Evolutionary conservation across 352 stramenopile species (phyloP).

Genomic region (Globisporangium nodosum): DNA sequence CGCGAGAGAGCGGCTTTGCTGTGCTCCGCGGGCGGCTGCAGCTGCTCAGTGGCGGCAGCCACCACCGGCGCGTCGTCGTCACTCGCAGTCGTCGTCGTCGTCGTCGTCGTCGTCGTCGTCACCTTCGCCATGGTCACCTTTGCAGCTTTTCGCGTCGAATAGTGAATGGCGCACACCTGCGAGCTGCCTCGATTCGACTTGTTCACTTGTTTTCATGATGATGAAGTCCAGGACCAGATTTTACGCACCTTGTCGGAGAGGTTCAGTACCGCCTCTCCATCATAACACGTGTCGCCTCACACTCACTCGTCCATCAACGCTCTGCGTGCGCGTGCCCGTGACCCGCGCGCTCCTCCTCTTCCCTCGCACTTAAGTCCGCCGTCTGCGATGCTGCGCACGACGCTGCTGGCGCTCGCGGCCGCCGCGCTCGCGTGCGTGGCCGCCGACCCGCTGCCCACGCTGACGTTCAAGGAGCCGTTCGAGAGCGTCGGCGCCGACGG

Average conservation of each 20-base stretch:
- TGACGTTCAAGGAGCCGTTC: constrained; percentile 63
- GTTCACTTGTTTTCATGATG: neutral
- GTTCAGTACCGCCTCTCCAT: no score
- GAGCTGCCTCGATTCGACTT: neutral
- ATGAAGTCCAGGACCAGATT: neutral
- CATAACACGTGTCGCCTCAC: no score
- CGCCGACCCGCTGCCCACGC: constrained; percentile 8
- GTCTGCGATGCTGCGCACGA: constrained; percentile 3
- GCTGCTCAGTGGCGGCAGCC: neutral
- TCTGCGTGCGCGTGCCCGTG: no score
- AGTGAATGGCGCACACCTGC: neutral
- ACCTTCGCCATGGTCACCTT: neutral
- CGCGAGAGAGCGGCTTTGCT: constrained; percentile 10
- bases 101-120: neutral
- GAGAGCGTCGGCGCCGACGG: constrained; percentile 46
- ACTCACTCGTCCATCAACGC: no score
- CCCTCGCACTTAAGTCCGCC: neutral
- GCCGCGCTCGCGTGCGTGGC: constrained; percentile 7
- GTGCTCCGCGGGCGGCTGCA: neutral
- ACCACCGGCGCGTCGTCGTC: neutral
- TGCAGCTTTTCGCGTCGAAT: no score
- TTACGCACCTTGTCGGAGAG: neutral
- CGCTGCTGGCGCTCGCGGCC: constrained; percentile 21
- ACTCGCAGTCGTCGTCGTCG: neutral
- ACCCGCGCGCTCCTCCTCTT: neutral